Base-by-base conservation (phyloP, 257 asterid species). In the Leptodermis oblonga region DNA sequence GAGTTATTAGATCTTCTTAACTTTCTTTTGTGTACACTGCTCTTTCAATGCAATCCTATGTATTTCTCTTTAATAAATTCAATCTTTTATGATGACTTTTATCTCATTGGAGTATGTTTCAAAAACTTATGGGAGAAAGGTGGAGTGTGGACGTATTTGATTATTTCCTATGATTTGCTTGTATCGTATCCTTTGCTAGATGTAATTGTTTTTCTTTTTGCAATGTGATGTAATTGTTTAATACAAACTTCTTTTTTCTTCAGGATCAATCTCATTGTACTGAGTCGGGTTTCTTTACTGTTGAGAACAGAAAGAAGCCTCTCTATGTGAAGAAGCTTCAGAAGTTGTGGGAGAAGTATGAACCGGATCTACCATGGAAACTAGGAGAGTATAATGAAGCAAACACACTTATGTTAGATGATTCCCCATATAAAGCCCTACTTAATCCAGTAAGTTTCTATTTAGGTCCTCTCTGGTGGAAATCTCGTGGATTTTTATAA, bases 231-330 rank as follows among this genome's bases (percentile, higher is more conserved):
- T 56, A 34, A 36, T 45, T 73, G 62, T 39, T 30, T 39, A 39
- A 62, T 65, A 39, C 48, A 4, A 52, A 54, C 43, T 42, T 61
- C 69, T 70, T 42, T 65, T 54, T 65, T 65, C 61, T 46, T 69
- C 92, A 92, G 98, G 96, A 92, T 82, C 96, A 86, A 76, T 85
- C 86, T 20, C 98, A 92, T 67, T 87, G 96, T 68, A 92, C 92
- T 31, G 48, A 71, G 68, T 79, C 96, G 23, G 83, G 85, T 56
- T 83, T 54, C 73, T 59, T 51, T 56, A 85, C 90, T 25, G 76
- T 86, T 56, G 98, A 86, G 78, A 84, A 76, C 68, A 75, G 80
- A 65, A 25, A 79, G 66, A 92, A 88, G 77, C 98, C 98, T 39
- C 88, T 92, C 77, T 70, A 87, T 66, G 78, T 87, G 66, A 92